Percentiles rank a stretch among this genome's conserved stretches.
Evolutionary conservation across 164 flowering plant genomes (phyloP).

Genomic region (Warburgia ugandensis): DNA sequence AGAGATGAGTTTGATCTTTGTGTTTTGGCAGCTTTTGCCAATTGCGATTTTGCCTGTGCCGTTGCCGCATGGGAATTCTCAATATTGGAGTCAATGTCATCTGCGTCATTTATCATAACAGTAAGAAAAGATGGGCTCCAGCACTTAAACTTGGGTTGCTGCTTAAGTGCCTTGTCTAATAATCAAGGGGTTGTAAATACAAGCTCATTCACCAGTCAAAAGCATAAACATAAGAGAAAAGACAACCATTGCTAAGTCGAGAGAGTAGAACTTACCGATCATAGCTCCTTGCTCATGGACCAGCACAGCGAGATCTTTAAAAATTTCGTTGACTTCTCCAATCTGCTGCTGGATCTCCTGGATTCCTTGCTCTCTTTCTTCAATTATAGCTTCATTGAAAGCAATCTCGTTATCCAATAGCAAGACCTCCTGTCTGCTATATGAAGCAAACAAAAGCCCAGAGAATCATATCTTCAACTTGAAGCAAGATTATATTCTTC

Average conservation of each 20-base stretch:
- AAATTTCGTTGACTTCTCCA: slow-evolving; percentile 73
- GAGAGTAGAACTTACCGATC: slow-evolving; percentile 44
- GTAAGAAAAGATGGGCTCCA: too few relatives aligned
- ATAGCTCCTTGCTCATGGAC: slow-evolving; percentile 66
- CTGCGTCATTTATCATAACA: too few relatives aligned
- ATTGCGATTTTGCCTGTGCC: slow-evolving; percentile 65
- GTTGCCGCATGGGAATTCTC: slow-evolving; percentile 67
- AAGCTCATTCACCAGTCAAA: too few relatives aligned
- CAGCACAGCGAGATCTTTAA: slow-evolving; percentile 69
- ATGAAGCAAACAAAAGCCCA: background rate
- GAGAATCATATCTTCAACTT: too few relatives aligned
- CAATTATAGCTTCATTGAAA: slow-evolving; percentile 67
- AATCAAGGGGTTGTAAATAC: too few relatives aligned
- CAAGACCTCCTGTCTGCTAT: slow-evolving; percentile 48
- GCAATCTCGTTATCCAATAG: slow-evolving; percentile 51
- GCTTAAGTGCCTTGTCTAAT: too few relatives aligned
- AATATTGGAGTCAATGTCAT: slow-evolving; percentile 72
- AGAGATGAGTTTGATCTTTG: slow-evolving; percentile 89
- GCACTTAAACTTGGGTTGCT: too few relatives aligned
- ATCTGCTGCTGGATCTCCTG: slow-evolving; percentile 71
- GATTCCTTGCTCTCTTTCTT: slow-evolving; percentile 80
- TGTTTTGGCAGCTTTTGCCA: slow-evolving; percentile 77
- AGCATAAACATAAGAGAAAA: background rate
- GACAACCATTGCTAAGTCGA: background rate
- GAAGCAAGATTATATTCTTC: too few relatives aligned